Evolutionary conservation across 2,329 filamentous ascomycete species (phyloP).

Genomic region (Trichophyton verrucosum): DNA sequence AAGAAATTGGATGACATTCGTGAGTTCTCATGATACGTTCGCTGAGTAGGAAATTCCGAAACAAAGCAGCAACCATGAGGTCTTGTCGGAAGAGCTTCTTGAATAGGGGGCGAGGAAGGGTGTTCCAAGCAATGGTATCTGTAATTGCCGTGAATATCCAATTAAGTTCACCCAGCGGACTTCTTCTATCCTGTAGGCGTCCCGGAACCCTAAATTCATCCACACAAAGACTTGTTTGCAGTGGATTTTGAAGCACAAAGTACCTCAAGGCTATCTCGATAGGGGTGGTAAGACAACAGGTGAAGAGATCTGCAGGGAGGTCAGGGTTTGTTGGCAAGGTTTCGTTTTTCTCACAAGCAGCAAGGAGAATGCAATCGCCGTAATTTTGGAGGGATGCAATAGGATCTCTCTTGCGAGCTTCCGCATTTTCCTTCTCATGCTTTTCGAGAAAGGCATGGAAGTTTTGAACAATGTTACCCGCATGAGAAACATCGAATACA

Average conservation of each 20-base stretch:
- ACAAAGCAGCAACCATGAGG: slow-evolving; percentile 95
- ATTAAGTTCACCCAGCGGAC: slow-evolving; percentile 88
- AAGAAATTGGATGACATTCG: slow-evolving; percentile 87
- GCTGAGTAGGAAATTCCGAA: slow-evolving; percentile 87
- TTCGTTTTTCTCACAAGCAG: slow-evolving; percentile 80
- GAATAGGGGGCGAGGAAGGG: slow-evolving; percentile 75
- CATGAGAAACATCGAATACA: slow-evolving; percentile 95
- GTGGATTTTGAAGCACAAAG: slow-evolving; percentile 85
- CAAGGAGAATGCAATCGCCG: slow-evolving; percentile 80
- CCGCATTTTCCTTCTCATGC: slow-evolving; percentile 78
- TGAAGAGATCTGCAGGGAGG: slow-evolving; percentile 89
- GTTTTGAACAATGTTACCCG: slow-evolving; percentile 87
- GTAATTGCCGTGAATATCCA: slow-evolving; percentile 99
- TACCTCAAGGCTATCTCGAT: slow-evolving; percentile 96
- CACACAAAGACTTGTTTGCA: slow-evolving; percentile 54
- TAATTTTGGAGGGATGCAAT: slow-evolving; percentile 52
- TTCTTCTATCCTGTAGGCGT: slow-evolving; percentile 80
- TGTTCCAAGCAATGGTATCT: slow-evolving; percentile 97
- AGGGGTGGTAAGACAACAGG: slow-evolving; percentile 86
- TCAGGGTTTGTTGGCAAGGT: slow-evolving; percentile 89
- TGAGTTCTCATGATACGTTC: slow-evolving; percentile 95
- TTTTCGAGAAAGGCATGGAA: slow-evolving; percentile 92
- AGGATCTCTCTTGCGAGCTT: slow-evolving; percentile 62
- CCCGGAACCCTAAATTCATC: slow-evolving; percentile 83
- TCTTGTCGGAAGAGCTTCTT: slow-evolving; percentile 96